Percentiles rank a stretch among this genome's conserved stretches.
phyloP scores from a whole-genome alignment of 2,329 filamentous ascomycete genomes.

The Aspergillaceae sp. region DNA sequence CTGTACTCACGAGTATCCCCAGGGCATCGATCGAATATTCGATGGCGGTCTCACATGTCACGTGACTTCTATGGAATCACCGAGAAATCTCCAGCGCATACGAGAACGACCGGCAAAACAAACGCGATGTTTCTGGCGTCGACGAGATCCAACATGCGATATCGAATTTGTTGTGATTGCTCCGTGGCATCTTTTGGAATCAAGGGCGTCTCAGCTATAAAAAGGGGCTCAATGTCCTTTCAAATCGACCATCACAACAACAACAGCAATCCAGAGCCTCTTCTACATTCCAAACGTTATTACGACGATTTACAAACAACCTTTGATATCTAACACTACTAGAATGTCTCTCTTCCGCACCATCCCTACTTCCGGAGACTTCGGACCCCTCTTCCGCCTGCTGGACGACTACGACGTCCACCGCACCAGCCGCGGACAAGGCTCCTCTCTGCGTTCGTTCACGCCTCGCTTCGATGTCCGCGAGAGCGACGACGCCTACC shows the following conservation, averaged over 20 bases:
- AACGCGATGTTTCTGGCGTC: not conserved
- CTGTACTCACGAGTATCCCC: too few relatives aligned
- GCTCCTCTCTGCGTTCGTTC: slow-evolving; percentile 22
- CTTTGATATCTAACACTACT: slow-evolving; percentile 1
- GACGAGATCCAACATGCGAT: slow-evolving; percentile 1
- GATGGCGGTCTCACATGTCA: too few relatives aligned
- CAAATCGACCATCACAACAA: slow-evolving; percentile 1
- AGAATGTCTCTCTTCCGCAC: slow-evolving; percentile 30
- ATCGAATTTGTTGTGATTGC: not conserved
- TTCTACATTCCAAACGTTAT: not conserved
- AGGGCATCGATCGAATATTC: too few relatives aligned
- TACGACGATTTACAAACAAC: not conserved
- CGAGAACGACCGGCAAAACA: too few relatives aligned
- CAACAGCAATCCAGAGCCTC: not conserved
- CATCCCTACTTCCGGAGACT: slow-evolving; percentile 26
- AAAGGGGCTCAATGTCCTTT: slow-evolving; percentile 5
- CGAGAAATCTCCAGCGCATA: too few relatives aligned
- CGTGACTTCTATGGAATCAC: too few relatives aligned
- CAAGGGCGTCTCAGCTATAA: slow-evolving; percentile 10
- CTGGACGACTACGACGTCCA: slow-evolving; percentile 37
- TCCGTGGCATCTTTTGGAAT: slow-evolving; percentile 7
- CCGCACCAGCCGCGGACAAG: slow-evolving; percentile 16
- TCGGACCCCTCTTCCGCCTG: slow-evolving; percentile 39
- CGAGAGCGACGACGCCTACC: slow-evolving; percentile 36
- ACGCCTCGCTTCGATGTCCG: slow-evolving; percentile 40